Conservation (phyloP, 2,329 filamentous ascomycete species). For the Cercospora sp. region DNA sequence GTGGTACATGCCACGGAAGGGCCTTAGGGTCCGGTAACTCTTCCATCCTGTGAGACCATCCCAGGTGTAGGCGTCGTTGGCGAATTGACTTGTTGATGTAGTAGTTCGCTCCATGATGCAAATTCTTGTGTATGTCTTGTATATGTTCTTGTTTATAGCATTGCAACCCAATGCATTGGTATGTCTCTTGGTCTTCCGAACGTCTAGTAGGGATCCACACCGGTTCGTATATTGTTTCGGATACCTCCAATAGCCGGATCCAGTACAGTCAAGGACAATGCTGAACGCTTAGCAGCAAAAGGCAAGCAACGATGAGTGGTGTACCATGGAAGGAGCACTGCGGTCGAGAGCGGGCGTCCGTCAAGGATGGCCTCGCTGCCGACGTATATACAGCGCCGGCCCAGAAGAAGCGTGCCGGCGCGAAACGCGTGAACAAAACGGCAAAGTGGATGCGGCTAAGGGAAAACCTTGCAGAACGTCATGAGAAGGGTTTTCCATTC, state of each 20-base stretch:
- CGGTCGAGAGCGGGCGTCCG: neutral
- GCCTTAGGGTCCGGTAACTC: conserved; percentile 42
- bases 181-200: neutral
- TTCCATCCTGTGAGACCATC: conserved; percentile 39
- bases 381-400: neutral
- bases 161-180: neutral
- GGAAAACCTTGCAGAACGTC: neutral
- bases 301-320: neutral
- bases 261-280: neutral
- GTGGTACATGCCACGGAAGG: conserved; percentile 56
- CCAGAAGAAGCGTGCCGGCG: no score
- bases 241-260: neutral
- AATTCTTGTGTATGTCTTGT: neutral
- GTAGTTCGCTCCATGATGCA: conserved; percentile 7
- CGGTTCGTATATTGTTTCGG: neutral
- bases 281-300: neutral
- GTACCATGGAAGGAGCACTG: neutral
- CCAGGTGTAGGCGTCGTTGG: conserved; percentile 41
- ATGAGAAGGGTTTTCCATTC: neutral
- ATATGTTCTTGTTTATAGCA: neutral
- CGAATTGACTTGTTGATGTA: conserved; percentile 23
- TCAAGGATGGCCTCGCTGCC: neutral
- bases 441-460: neutral
- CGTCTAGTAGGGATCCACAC: neutral
- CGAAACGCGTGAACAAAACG: neutral